Base-by-base conservation (phyloP, 2,329 filamentous ascomycete genomes). In the Nemania bipapillata region DNA sequence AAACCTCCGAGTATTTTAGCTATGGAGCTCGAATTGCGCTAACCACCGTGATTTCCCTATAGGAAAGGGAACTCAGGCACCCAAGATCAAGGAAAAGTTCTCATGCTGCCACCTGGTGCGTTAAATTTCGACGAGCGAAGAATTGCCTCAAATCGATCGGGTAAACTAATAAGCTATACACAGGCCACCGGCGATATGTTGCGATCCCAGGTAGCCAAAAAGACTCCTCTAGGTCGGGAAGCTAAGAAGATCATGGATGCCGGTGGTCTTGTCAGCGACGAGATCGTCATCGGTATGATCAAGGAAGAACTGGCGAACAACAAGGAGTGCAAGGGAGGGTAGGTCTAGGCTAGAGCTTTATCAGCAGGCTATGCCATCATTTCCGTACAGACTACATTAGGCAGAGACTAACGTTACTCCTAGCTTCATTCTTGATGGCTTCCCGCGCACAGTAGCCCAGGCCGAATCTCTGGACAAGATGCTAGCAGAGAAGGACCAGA, bases 161-260 rank as follows among this genome's bases (percentile, higher is more conserved):
- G 40, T 22, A 24, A n/a, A 26, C 59, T 68, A 54, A 70, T 40
- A 59, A 47, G 26, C 15, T 37, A 50, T 11, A 53, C 32, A 56
- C 73, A 97, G 94, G 96, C 96, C 72, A 99, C 96, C 68, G 96
- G 96, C 81, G 96, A 99, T 84, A 99, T 99, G 96, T 89, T 99
- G 79, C 94, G 96, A 79, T 97, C 94, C 75, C 96, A 99, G 83
- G 96, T 99, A 79, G 92, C 95, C 74, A 96, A 97, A 85, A 97
- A 98, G 90, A 99, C 96, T 66, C 84, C 92, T 68, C 90, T 99
- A 73, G 96, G 96, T 76, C 89, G 92, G 80, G 94, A 97, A 86
- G 96, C 96, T 74, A 99, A 99, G 91, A 98, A 98, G 90, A 99
- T 99, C 83, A 99, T 99, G 96, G 96, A 99, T 80, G 92, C 95